Percentiles rank a stretch among this genome's conserved stretches.
These are phyloP conservation scores for Quambalaria eucalypti DNA, from an alignment of 1,284 basidiomycete species.

Conservation along the genomic window DNA sequence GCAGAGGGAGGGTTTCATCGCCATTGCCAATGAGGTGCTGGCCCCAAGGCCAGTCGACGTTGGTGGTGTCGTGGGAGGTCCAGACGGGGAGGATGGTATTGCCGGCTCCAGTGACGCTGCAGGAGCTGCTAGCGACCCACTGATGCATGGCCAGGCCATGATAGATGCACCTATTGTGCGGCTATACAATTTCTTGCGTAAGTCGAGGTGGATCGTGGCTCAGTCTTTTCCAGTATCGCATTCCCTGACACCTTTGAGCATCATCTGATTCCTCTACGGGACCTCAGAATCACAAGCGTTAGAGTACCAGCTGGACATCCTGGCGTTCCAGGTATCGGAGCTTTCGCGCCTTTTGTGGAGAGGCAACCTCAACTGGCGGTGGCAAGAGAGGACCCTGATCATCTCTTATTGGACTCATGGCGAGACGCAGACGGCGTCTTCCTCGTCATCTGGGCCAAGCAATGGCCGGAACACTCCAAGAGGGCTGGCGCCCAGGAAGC, in stretches of 20 bases:
- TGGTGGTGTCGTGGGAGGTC: neutral
- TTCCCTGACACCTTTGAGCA: too few species aligned
- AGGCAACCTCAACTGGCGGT: constrained; percentile 14
- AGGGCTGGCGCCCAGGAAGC: too few species aligned
- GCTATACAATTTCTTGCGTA: constrained; percentile 33
- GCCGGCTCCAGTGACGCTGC: constrained; percentile 3
- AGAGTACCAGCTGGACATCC: constrained; percentile 40
- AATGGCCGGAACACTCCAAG: too few species aligned
- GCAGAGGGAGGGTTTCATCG: constrained; percentile 18
- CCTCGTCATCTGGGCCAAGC: too few species aligned
- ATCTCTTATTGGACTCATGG: constrained; percentile 32
- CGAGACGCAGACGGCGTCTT: too few species aligned
- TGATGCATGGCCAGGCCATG: neutral
- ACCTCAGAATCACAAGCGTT: constrained; percentile 26
- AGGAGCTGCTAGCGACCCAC: too few species aligned
- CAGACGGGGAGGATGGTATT: constrained; percentile 4
- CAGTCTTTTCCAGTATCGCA: too few species aligned
- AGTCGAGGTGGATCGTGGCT: too few species aligned
- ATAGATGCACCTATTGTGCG: constrained; percentile 19
- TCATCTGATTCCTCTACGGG: neutral
- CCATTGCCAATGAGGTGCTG: constrained; percentile 27
- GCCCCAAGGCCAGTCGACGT: too few species aligned
- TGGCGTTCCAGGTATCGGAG: constrained; percentile 33
- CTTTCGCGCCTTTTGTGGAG: constrained; percentile 33
- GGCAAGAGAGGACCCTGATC: constrained; percentile 16